A percentile compares a stretch with the other conserved stretches of the same genome.
phyloP scores from a whole-genome alignment of 148 eudicot genomes.

The Vaccinium vitisidaea region DNA sequence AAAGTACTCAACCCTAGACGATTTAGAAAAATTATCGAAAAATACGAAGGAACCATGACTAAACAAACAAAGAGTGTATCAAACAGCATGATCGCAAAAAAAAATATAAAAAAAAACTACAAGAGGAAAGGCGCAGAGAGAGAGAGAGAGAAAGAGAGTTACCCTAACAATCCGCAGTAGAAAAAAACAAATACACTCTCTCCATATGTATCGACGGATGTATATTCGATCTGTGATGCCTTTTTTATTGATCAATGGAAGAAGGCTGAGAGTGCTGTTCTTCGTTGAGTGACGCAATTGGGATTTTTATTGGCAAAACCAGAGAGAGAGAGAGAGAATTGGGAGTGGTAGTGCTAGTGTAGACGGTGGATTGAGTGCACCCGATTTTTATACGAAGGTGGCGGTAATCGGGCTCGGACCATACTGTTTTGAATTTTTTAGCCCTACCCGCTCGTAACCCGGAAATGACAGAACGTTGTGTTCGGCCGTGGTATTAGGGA shows the following conservation, averaged over 20 bases:
- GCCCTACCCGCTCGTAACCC: slow-evolving; percentile 3
- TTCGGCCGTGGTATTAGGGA: too few species aligned
- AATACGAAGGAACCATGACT: background rate
- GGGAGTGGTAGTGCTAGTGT: background rate
- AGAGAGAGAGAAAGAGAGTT: background rate
- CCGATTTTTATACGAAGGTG: background rate
- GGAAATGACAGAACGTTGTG: too few species aligned
- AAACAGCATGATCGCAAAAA: background rate
- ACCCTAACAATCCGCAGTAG: background rate
- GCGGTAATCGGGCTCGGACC: background rate
- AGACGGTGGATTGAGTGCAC: background rate
- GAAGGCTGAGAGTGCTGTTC: background rate
- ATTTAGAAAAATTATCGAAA: background rate
- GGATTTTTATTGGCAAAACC: background rate
- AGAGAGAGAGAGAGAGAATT: background rate
- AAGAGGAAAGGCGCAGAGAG: background rate
- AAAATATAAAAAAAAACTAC: background rate
- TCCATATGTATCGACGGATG: background rate
- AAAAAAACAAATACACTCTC: background rate
- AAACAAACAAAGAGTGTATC: background rate
- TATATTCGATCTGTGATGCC: background rate
- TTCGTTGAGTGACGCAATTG: slow-evolving; percentile 3
- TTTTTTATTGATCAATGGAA: background rate
- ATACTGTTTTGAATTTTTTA: background rate
- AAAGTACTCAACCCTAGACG: background rate